A percentile compares a stretch with the other conserved stretches of the same genome.
These are phyloP conservation scores for Aspergillus brasiliensis DNA, from an alignment of 2,329 filamentous ascomycete species.

Conservation along the genomic window DNA sequence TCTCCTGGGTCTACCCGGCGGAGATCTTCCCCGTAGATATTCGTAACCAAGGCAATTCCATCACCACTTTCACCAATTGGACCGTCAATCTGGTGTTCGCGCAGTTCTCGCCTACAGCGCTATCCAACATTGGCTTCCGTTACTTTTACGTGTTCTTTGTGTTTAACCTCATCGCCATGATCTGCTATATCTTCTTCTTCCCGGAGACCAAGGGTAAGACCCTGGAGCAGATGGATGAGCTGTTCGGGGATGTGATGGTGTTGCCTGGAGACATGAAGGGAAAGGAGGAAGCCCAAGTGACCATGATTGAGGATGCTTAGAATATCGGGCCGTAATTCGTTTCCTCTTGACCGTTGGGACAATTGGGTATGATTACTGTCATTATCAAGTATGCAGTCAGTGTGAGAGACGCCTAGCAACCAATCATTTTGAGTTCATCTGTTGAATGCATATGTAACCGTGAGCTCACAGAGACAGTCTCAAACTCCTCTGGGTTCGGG, in stretches of 20 bases:
- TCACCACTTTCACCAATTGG: slow-evolving; percentile 50
- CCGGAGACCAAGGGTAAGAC: slow-evolving; percentile 35
- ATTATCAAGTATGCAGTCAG: no score
- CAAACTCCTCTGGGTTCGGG: no score
- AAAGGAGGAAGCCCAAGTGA: no score
- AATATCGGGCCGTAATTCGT: no score
- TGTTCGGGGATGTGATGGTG: slow-evolving; percentile 24
- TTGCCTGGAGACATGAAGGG: no score
- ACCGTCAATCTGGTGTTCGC: slow-evolving; percentile 51
- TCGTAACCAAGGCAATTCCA: slow-evolving; percentile 41
- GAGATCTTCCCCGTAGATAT: slow-evolving; percentile 50
- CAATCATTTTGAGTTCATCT: no score
- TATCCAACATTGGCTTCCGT: slow-evolving; percentile 45
- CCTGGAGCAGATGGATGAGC: slow-evolving; percentile 30
- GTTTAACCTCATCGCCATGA: slow-evolving; percentile 48
- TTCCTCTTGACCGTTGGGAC: no score
- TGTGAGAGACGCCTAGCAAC: no score
- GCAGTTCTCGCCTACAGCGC: slow-evolving; percentile 50
- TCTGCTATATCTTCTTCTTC: slow-evolving; percentile 37
- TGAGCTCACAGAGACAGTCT: no score
- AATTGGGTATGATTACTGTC: no score
- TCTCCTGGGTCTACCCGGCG: slow-evolving; percentile 48
- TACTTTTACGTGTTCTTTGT: slow-evolving; percentile 53
- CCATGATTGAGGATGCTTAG: no score
- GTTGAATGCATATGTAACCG: no score